Evolutionary conservation across 495 filamentous ascomycete species (phyloP).

Genomic region (Annulohypoxylon moriforme): DNA sequence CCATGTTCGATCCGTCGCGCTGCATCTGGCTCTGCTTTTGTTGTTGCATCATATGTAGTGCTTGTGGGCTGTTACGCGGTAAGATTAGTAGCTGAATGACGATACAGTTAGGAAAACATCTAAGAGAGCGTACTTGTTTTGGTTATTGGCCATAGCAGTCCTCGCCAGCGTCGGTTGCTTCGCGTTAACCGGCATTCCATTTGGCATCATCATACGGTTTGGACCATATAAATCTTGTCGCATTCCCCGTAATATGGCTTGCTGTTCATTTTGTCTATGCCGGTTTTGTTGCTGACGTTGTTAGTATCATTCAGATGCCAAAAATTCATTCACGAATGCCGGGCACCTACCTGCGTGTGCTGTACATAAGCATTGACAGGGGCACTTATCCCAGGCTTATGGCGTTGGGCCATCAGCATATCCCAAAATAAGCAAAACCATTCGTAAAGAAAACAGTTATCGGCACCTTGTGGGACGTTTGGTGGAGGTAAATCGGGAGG

Average conservation of each 20-base stretch:
- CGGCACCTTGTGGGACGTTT: conserved; percentile 68
- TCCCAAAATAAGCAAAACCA: conserved; percentile 99
- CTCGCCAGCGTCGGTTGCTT: conserved; percentile 69
- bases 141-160: conserved; percentile 82
- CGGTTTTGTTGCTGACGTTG: conserved; percentile 69
- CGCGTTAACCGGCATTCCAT: conserved; percentile 58
- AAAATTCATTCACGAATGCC: not conserved
- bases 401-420: conserved; percentile 82
- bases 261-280: conserved; percentile 72
- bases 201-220: conserved; percentile 69
- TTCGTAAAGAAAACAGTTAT: conserved; percentile 86
- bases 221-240: conserved; percentile 60
- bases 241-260: conserved; percentile 75
- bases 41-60: conserved; percentile 75
- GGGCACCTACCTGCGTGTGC: conserved; percentile 79
- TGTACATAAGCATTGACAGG: conserved; percentile 75
- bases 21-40: conserved; percentile 79
- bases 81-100: conserved; percentile 39
- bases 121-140: conserved; percentile 68
- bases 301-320: conserved; percentile 4
- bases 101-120: not conserved
- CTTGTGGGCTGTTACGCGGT: conserved; percentile 63
- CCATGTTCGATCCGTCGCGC: conserved; percentile 85
- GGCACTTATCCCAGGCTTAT: conserved; percentile 62
- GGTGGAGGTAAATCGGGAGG: conserved; percentile 84